A percentile compares a stretch with the other conserved stretches of the same genome.
These are phyloP conservation scores for Cylindrotheca closterium DNA, from an alignment of 108 stramenopile species.

Conservation along the genomic window DNA sequence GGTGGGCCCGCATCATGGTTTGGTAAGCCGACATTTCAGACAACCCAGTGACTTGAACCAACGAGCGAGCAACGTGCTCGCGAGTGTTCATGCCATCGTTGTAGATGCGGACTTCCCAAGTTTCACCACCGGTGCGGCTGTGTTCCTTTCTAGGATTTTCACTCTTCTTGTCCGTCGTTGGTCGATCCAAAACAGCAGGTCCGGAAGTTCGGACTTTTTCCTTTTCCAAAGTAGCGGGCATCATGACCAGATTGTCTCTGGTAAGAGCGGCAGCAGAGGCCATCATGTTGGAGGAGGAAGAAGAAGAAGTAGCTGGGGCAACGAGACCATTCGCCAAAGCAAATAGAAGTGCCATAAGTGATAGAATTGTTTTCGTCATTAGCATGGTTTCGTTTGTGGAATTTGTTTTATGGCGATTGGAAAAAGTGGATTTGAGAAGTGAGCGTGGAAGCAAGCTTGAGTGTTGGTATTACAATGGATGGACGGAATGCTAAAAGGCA, in stretches of 20 bases:
- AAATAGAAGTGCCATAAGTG: no score
- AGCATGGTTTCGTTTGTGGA: no score
- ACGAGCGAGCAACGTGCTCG: constrained; percentile 77
- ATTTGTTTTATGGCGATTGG: no score
- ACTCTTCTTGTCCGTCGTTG: background rate
- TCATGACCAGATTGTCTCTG: constrained; percentile 9
- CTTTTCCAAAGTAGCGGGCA: constrained; percentile 16
- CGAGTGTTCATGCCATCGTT: constrained; percentile 84
- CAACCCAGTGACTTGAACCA: constrained; percentile 76
- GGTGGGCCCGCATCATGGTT: constrained; percentile 85
- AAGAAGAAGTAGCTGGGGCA: background rate
- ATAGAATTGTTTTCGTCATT: no score
- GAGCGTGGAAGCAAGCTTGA: no score
- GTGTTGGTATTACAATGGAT: no score
- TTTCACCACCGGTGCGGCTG: constrained; percentile 7
- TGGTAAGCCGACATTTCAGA: constrained; percentile 68
- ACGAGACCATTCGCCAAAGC: background rate
- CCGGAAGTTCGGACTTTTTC: constrained; percentile 10
- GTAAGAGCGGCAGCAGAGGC: background rate
- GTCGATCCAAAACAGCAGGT: constrained; percentile 35
- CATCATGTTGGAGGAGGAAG: background rate
- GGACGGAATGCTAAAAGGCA: no score
- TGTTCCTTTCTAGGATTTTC: constrained; percentile 8
- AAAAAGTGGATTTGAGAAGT: no score
- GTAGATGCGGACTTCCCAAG: constrained; percentile 81